phyloP scores from a whole-genome alignment of 2,329 filamentous ascomycete species.

The Madurella fahalii region DNA sequence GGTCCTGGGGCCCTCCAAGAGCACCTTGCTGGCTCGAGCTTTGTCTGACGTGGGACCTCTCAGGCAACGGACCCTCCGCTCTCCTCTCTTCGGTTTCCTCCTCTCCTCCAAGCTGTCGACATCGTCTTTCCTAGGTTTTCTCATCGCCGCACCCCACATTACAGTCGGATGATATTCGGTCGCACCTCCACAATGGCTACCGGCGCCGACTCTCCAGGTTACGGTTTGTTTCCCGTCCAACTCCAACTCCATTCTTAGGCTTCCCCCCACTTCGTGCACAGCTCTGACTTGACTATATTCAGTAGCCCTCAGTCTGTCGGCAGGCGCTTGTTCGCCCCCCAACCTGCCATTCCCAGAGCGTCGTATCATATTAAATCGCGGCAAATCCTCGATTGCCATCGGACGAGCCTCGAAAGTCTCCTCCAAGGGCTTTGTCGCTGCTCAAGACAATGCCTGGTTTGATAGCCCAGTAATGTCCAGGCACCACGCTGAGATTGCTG shows the following conservation, averaged over 20 bases:
- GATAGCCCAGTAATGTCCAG: conserved; percentile 70
- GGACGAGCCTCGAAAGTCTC: conserved; percentile 45
- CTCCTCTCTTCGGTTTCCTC: not conserved
- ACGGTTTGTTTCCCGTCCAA: conserved; percentile 2
- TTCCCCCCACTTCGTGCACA: not conserved
- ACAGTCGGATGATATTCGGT: not conserved
- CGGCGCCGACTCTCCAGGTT: not conserved
- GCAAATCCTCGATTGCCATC: conserved; percentile 30
- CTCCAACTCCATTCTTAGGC: not conserved
- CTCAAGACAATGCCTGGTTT: conserved; percentile 57
- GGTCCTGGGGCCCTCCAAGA: too few species aligned
- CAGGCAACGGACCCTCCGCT: not conserved
- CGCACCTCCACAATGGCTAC: not conserved
- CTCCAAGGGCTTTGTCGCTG: conserved; percentile 39
- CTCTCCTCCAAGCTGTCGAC: not conserved
- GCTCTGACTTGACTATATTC: not conserved
- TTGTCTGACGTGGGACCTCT: conserved; percentile 9
- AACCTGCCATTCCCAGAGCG: conserved; percentile 13
- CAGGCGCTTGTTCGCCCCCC: conserved; percentile 11
- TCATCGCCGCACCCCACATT: not conserved
- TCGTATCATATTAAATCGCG: conserved; percentile 28
- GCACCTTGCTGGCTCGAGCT: conserved; percentile 4
- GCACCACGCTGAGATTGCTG: conserved; percentile 55
- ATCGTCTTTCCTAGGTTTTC: not conserved
- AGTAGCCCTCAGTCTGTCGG: conserved; percentile 23